These are phyloP conservation scores for Pleurotus djamor DNA, from an alignment of 768 basidiomycete genomes.

Conservation along the genomic window DNA sequence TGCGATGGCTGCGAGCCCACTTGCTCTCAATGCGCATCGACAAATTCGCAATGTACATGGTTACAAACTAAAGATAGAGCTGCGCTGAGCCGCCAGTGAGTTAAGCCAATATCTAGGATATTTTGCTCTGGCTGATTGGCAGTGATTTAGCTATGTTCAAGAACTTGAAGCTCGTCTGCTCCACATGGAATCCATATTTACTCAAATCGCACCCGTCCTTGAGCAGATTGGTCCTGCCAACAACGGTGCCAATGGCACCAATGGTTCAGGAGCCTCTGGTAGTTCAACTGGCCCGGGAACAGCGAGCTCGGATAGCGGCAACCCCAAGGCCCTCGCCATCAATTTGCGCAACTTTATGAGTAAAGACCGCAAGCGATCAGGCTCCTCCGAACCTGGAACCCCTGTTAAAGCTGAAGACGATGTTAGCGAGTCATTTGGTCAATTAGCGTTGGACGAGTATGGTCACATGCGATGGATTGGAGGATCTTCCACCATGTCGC, in stretches of 20 bases:
- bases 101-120: constrained; percentile 13
- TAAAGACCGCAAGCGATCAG: constrained; percentile 6
- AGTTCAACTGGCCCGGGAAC: constrained; percentile 33
- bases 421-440: constrained; percentile 82
- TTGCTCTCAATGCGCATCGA: constrained; percentile 76
- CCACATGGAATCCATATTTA: constrained; percentile 86
- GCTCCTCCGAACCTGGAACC: constrained; percentile 31
- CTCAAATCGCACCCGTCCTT: constrained; percentile 76
- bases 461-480: constrained; percentile 93
- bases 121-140: constrained; percentile 15
- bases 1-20: constrained; percentile 88
- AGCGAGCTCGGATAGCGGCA: constrained; percentile 27
- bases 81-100: constrained; percentile 86
- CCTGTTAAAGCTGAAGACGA: constrained; percentile 68
- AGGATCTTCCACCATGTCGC: constrained; percentile 88
- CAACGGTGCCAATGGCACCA: constrained; percentile 25
- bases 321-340: constrained; percentile 3
- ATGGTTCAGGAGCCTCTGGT: constrained; percentile 26
- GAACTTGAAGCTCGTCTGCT: constrained; percentile 85
- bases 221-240: constrained; percentile 65
- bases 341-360: constrained; percentile 5
- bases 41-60: constrained; percentile 83
- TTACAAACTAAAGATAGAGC: constrained; percentile 90
- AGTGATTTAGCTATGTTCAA: constrained; percentile 72
- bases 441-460: constrained; percentile 85